Evolutionary conservation across 352 stramenopile species (phyloP).

Genomic region (Pythium grandisporangium): DNA sequence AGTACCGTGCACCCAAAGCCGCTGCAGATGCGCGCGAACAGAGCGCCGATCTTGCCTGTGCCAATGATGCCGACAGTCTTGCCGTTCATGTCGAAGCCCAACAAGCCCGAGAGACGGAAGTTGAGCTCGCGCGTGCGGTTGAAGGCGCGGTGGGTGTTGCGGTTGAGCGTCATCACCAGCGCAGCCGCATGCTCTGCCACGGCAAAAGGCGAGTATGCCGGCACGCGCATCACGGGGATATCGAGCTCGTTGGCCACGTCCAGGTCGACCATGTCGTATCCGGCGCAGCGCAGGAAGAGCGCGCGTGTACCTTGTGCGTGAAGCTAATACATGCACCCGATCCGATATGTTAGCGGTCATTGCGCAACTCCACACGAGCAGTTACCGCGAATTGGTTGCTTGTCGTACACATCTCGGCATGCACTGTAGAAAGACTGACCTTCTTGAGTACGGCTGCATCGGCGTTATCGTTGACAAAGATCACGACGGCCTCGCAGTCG

Average conservation of each 20-base stretch:
- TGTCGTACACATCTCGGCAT: conserved; percentile 41
- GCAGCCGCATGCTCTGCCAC: conserved; percentile 68
- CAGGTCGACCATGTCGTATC: conserved; percentile 74
- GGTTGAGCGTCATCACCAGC: conserved; percentile 77
- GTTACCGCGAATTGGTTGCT: conserved; percentile 36
- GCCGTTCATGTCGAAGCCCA: conserved; percentile 58
- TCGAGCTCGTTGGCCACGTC: conserved; percentile 44
- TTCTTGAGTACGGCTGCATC: conserved; percentile 48
- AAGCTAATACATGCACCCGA: conserved; percentile 48
- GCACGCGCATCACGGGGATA: conserved; percentile 52
- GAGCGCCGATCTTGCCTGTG: conserved; percentile 39
- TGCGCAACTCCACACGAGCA: too few relatives aligned
- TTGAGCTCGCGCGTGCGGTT: conserved; percentile 71
- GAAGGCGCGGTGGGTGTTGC: conserved; percentile 67
- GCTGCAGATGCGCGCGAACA: conserved; percentile 35
- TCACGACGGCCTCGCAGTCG: conserved; percentile 51
- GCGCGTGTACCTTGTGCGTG: conserved; percentile 35
- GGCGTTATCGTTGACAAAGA: conserved; percentile 84
- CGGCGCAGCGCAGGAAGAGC: conserved; percentile 73
- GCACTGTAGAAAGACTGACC: not conserved
- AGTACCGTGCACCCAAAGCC: conserved; percentile 31
- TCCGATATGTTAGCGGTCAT: conserved; percentile 36
- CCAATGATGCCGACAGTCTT: conserved; percentile 65
- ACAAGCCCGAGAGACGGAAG: conserved; percentile 49
- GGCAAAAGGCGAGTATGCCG: conserved; percentile 71